Evolutionary conservation across 352 stramenopile species (phyloP).

Genomic region (Phytophthora cactorum): DNA sequence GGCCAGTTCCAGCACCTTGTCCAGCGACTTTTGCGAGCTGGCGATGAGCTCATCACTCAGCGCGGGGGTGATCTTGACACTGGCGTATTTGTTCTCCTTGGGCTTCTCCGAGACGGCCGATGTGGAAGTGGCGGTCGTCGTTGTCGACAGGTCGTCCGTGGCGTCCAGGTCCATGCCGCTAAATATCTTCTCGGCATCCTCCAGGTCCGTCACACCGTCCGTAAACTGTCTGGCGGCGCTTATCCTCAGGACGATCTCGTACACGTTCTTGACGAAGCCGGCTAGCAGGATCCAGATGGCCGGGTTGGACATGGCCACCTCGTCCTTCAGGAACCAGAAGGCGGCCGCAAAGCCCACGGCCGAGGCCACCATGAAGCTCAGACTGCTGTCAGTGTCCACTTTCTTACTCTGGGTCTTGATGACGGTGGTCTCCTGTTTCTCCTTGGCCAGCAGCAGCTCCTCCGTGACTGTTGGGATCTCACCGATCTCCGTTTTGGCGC

Average conservation of each 20-base stretch:
- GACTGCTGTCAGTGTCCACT: slow-evolving; percentile 35
- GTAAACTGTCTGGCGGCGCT: slow-evolving; percentile 28
- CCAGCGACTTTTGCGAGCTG: slow-evolving; percentile 50
- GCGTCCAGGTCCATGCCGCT: slow-evolving; percentile 43
- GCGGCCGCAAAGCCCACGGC: slow-evolving; percentile 64
- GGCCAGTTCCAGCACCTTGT: slow-evolving; percentile 64
- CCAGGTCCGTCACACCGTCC: slow-evolving; percentile 34
- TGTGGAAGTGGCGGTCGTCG: slow-evolving; percentile 1
- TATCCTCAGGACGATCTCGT: slow-evolving; percentile 53
- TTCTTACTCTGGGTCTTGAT: not conserved
- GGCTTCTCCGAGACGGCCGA: slow-evolving; percentile 7
- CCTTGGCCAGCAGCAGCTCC: slow-evolving; percentile 25
- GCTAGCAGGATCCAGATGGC: slow-evolving; percentile 79
- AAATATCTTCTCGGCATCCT: slow-evolving; percentile 47
- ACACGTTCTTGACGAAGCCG: slow-evolving; percentile 77
- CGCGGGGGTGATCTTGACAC: slow-evolving; percentile 49
- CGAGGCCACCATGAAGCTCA: slow-evolving; percentile 63
- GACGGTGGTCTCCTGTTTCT: not conserved
- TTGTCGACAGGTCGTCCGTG: slow-evolving; percentile 19
- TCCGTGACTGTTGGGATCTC: slow-evolving; percentile 31
- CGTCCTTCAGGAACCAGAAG: slow-evolving; percentile 85
- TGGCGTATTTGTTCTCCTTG: slow-evolving; percentile 41
- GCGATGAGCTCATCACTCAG: slow-evolving; percentile 59
- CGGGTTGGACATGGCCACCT: slow-evolving; percentile 73
- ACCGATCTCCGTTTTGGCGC: slow-evolving; percentile 36